Conservation (phyloP, 2,329 filamentous ascomycete genomes). For the Trichoderma sp. region DNA sequence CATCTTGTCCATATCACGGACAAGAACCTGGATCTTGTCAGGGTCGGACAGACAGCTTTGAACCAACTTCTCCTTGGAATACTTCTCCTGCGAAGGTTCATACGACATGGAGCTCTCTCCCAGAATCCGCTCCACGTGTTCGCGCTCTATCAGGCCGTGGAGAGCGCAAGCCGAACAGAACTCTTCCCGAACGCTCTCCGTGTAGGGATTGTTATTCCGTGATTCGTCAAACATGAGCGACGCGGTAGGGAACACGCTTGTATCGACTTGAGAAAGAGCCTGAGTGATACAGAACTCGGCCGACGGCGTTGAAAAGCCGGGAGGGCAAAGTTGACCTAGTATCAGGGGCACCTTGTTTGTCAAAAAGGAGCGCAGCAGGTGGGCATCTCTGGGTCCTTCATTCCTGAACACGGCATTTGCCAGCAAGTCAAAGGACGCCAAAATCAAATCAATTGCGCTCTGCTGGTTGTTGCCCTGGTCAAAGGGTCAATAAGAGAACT, state of each 20-base stretch:
- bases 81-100: slow-evolving; percentile 71
- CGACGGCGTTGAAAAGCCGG: slow-evolving; percentile 73
- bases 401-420: slow-evolving; percentile 79
- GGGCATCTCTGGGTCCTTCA: slow-evolving; percentile 60
- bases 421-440: slow-evolving; percentile 86
- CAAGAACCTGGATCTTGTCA: slow-evolving; percentile 72
- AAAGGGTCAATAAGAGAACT: neutral
- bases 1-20: slow-evolving; percentile 83
- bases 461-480: slow-evolving; percentile 72
- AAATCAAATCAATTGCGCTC: slow-evolving; percentile 78
- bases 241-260: slow-evolving; percentile 69
- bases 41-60: slow-evolving; percentile 76
- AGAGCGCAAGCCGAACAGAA: slow-evolving; percentile 91
- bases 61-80: slow-evolving; percentile 76
- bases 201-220: slow-evolving; percentile 60
- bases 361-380: slow-evolving; percentile 82
- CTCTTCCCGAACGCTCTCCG: slow-evolving; percentile 64
- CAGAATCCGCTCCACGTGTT: slow-evolving; percentile 75
- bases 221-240: slow-evolving; percentile 62
- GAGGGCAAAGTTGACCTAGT: slow-evolving; percentile 58
- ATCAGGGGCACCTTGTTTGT: slow-evolving; percentile 66
- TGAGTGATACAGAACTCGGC: slow-evolving; percentile 69
- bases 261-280: slow-evolving; percentile 79
- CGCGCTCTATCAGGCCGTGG: slow-evolving; percentile 78
- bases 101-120: slow-evolving; percentile 83